Evolutionary conservation across 2,329 filamentous ascomycete species (phyloP).

Genomic region (Fusarium sp.): DNA sequence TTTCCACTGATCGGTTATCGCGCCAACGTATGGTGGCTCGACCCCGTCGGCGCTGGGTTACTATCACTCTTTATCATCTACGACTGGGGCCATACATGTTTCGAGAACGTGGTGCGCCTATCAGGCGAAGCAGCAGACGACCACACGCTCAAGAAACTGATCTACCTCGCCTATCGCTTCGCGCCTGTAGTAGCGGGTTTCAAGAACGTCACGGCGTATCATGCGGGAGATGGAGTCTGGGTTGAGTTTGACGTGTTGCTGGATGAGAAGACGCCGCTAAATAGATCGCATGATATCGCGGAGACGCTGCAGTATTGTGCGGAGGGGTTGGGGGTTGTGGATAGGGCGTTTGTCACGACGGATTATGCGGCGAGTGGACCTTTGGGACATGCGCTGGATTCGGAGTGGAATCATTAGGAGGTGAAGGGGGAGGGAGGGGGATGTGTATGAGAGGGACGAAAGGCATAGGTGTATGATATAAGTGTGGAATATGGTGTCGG

Average conservation of each 20-base stretch:
- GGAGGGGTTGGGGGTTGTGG: constrained; percentile 45
- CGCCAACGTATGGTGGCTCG: constrained; percentile 72
- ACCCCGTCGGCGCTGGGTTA: constrained; percentile 68
- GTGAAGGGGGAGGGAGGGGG: fast-evolving
- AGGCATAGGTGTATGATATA: background rate
- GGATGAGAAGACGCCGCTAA: constrained; percentile 45
- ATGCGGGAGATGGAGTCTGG: constrained; percentile 49
- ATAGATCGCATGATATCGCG: constrained; percentile 47
- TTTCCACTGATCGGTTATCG: constrained; percentile 77
- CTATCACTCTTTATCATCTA: constrained; percentile 75
- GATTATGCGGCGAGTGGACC: constrained; percentile 48
- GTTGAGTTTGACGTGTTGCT: constrained; percentile 48
- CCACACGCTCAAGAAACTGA: constrained; percentile 45
- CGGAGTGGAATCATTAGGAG: constrained; percentile 39
- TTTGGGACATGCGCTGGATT: constrained; percentile 44
- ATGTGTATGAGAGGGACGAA: background rate
- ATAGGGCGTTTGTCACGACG: constrained; percentile 48
- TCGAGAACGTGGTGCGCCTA: constrained; percentile 45
- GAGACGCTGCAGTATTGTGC: constrained; percentile 50
- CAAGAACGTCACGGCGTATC: constrained; percentile 49
- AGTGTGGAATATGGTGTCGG: background rate
- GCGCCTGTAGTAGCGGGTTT: constrained; percentile 46
- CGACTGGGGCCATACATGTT: constrained; percentile 70
- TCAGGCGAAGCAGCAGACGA: constrained; percentile 47
- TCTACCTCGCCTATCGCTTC: constrained; percentile 48